phyloP scores from a whole-genome alignment of 2,329 filamentous ascomycete genomes.

The Basipetospora chlamydospora region DNA sequence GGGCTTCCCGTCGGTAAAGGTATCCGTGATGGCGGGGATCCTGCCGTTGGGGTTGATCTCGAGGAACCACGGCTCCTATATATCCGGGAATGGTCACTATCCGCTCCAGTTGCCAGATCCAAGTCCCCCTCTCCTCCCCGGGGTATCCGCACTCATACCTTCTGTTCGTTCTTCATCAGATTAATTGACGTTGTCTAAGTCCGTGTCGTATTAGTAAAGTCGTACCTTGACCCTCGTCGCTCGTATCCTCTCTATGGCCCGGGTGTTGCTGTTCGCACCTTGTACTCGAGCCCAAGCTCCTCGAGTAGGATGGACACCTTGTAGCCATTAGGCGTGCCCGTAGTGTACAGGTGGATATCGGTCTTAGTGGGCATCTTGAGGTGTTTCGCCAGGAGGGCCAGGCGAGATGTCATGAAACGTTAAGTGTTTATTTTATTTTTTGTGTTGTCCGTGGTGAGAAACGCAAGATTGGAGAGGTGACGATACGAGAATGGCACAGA shows the following conservation, averaged over 20 bases:
- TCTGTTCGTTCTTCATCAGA: constrained; percentile 64
- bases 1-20: constrained; percentile 53
- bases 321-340: constrained; percentile 76
- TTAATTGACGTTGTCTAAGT: constrained; percentile 44
- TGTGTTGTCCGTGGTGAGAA: too few relatives aligned
- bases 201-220: too few relatives aligned
- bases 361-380: constrained; percentile 31
- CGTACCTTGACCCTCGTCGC: too few relatives aligned
- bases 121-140: too few relatives aligned
- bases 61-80: constrained; percentile 62
- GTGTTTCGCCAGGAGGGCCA: constrained; percentile 7
- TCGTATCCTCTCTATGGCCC: too few relatives aligned
- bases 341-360: constrained; percentile 69
- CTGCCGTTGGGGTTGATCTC: constrained; percentile 88
- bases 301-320: constrained; percentile 79
- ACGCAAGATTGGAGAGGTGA: too few relatives aligned
- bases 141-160: too few relatives aligned
- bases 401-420: constrained; percentile 1
- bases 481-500: too few relatives aligned
- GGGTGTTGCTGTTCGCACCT: constrained; percentile 26
- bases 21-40: constrained; percentile 78
- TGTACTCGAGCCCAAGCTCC: constrained; percentile 72
- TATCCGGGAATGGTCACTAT: not conserved
- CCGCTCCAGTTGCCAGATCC: not conserved
- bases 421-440: too few relatives aligned